Conservation (phyloP, 257 asterid genomes). For the Solanum medicagineum region DNA sequence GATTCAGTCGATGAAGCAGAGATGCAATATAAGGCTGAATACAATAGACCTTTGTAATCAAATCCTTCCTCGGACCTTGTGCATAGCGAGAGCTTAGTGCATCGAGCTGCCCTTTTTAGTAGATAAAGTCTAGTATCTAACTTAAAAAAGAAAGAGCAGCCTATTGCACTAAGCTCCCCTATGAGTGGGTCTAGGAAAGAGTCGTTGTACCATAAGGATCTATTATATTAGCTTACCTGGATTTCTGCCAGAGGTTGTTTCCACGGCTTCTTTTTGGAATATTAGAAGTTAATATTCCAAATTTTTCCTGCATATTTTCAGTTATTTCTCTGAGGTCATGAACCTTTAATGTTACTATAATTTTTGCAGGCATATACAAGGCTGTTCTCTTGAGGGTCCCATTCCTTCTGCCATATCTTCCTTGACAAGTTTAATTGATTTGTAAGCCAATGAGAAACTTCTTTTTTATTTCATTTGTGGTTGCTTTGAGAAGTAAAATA, state of each 20-base stretch:
- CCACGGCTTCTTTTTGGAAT: neutral
- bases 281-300: neutral
- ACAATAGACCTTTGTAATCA: too few species aligned
- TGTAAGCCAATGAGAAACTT: constrained; percentile 33
- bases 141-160: neutral
- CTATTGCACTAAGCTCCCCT: neutral
- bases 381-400: constrained; percentile 86
- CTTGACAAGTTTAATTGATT: constrained; percentile 52
- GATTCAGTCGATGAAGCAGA: neutral
- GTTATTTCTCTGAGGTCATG: neutral
- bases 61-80: too few species aligned
- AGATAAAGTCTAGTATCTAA: neutral
- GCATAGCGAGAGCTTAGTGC: too few species aligned
- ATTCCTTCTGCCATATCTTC: constrained; percentile 65
- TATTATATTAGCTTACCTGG: neutral
- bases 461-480: neutral
- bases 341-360: neutral
- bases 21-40: too few species aligned
- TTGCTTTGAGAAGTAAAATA: neutral
- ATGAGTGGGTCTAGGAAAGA: neutral
- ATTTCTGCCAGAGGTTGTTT: neutral
- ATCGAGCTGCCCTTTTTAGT: too few species aligned
- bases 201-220: neutral
- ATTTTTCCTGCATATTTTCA: neutral
- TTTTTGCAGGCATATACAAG: constrained; percentile 74